Conservation (phyloP, 2,329 filamentous ascomycete genomes). For the Arthrinium puccinioides region DNA sequence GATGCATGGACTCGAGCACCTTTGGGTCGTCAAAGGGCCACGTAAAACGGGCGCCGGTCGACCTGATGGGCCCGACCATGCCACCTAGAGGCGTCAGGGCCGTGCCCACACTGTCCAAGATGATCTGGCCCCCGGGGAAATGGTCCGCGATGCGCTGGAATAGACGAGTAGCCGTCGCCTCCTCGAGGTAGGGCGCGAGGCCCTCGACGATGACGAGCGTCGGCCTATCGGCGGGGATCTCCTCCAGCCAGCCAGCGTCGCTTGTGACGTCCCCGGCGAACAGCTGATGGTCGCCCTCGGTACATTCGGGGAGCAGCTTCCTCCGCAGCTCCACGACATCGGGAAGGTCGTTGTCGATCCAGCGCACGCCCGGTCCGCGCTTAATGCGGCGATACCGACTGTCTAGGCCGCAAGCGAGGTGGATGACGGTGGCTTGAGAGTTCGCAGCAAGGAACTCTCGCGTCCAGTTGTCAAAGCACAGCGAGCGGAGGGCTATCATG, state of each 20-base stretch:
- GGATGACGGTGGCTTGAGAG: slow-evolving; percentile 7
- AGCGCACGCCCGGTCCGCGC: slow-evolving; percentile 11
- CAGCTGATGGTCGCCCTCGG: slow-evolving; percentile 17
- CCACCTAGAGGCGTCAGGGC: slow-evolving; percentile 9
- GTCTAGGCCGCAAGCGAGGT: slow-evolving; percentile 17
- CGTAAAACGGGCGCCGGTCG: slow-evolving; percentile 13
- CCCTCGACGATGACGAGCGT: slow-evolving; percentile 25
- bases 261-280: slow-evolving; percentile 17
- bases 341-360: slow-evolving; percentile 27
- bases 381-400: slow-evolving; percentile 18
- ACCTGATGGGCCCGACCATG: slow-evolving; percentile 6
- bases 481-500: background rate
- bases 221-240: slow-evolving; percentile 17
- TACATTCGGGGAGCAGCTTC: slow-evolving; percentile 14
- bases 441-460: slow-evolving; percentile 16
- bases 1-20: slow-evolving; percentile 14
- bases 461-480: slow-evolving; percentile 16
- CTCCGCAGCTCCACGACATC: slow-evolving; percentile 24
- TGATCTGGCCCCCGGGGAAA: slow-evolving; percentile 17
- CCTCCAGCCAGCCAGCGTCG: slow-evolving; percentile 20
- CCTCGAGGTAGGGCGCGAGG: slow-evolving; percentile 21
- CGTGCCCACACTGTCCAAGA: slow-evolving; percentile 17
- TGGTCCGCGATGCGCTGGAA: slow-evolving; percentile 15
- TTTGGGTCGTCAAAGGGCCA: slow-evolving; percentile 18
- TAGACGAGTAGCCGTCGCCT: slow-evolving; percentile 14